A percentile compares a stretch with the other conserved stretches of the same genome.
phyloP scores from a whole-genome alignment of 2,329 filamentous ascomycete species.

The Westerdykella ornata region DNA sequence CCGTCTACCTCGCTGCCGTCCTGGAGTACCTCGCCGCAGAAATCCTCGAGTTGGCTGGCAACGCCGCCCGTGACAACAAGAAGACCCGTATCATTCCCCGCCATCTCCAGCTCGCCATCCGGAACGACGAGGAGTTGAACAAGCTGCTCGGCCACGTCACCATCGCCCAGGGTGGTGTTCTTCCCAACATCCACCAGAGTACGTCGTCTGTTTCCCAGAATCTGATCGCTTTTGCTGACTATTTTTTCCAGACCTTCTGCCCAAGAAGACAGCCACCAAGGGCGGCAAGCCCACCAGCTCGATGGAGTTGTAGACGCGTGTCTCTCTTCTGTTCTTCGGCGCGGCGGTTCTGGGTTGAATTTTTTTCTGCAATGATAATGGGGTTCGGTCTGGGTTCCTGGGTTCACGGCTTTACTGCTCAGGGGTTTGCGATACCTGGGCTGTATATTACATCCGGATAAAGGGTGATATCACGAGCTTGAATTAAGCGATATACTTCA shows the following conservation, averaged over 20 bases:
- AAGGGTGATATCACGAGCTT: conserved; percentile 43
- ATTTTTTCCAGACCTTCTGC: conserved; percentile 69
- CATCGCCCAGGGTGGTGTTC: conserved; percentile 93
- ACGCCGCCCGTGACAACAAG: conserved; percentile 99
- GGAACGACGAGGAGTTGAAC: conserved; percentile 99
- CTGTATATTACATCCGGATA: conserved; percentile 58
- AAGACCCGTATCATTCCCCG: conserved; percentile 99
- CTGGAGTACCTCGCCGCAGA: conserved; percentile 98
- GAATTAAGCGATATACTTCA: conserved; percentile 30
- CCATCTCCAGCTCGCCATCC: conserved; percentile 97
- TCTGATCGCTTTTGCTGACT: conserved; percentile 36
- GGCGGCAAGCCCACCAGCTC: conserved; percentile 74
- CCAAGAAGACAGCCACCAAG: conserved; percentile 94
- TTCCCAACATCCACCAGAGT: conserved; percentile 98
- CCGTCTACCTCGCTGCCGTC: conserved; percentile 93
- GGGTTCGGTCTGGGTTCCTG: conserved; percentile 57
- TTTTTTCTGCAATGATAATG: conserved; percentile 68
- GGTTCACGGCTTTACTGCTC: conserved; percentile 46
- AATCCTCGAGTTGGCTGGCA: conserved; percentile 97
- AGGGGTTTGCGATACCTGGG: conserved; percentile 46
- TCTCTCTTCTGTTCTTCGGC: conserved; percentile 35
- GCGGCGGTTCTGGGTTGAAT: conserved; percentile 49
- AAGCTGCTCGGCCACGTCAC: conserved; percentile 95
- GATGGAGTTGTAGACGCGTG: conserved; percentile 76
- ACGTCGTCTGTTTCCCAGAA: conserved; percentile 42